A percentile compares a stretch with the other conserved stretches of the same genome.
Evolutionary conservation across 345 rosid genomes (phyloP).

Genomic region (Microthlaspi erraticum): DNA sequence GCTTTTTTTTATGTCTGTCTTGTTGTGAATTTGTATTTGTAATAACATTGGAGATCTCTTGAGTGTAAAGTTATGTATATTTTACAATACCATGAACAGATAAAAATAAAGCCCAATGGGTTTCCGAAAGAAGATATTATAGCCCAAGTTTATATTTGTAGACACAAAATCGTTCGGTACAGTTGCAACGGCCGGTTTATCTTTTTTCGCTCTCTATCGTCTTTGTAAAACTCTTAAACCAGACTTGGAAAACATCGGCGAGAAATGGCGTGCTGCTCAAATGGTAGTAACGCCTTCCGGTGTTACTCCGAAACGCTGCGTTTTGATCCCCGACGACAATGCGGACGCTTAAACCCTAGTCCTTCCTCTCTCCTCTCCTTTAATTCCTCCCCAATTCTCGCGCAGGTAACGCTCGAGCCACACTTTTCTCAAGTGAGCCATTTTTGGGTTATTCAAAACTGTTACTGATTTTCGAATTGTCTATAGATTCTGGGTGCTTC

Average conservation of each 20-base stretch:
- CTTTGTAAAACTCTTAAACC: neutral
- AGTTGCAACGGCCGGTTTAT: slow-evolving; percentile 11
- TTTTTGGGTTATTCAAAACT: slow-evolving; percentile 22
- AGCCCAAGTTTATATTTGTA: neutral
- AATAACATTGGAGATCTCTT: slow-evolving; percentile 23
- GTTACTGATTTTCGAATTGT: neutral
- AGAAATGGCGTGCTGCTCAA: slow-evolving; percentile 54
- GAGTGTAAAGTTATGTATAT: slow-evolving; percentile 22
- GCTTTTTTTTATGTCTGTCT: slow-evolving; percentile 2
- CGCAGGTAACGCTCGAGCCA: slow-evolving; percentile 35
- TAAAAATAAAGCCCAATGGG: slow-evolving; percentile 35
- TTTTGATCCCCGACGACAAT: slow-evolving; percentile 47
- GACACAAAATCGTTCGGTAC: neutral
- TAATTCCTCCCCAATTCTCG: slow-evolving; percentile 35
- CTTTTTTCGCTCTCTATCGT: slow-evolving; percentile 1
- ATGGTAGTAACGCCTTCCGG: slow-evolving; percentile 47
- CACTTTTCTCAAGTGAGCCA: slow-evolving; percentile 5
- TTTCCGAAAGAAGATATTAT: neutral
- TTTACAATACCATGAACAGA: neutral
- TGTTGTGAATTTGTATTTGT: neutral
- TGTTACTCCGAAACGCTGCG: slow-evolving; percentile 56
- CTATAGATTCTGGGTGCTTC: slow-evolving; percentile 31
- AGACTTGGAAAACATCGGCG: slow-evolving; percentile 24
- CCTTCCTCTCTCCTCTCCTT: slow-evolving; percentile 42
- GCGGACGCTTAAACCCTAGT: slow-evolving; percentile 47